A percentile compares a stretch with the other conserved stretches of the same genome.
Conservation (phyloP, 2,329 filamentous ascomycete species). For the Aspergillus costaricaensis region DNA sequence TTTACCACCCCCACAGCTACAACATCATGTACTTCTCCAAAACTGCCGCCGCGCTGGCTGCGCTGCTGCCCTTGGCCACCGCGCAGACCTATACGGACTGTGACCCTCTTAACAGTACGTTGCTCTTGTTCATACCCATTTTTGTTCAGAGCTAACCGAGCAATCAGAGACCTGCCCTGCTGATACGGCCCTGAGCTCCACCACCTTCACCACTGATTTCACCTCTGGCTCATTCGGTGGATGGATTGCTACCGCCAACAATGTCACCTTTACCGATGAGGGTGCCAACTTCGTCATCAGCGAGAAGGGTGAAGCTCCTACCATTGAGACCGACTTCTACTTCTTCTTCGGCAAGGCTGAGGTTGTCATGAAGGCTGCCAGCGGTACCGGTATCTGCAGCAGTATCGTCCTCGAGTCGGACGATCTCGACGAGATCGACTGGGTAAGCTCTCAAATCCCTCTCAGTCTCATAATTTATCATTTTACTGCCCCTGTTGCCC, state of each 20-base stretch:
- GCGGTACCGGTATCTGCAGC: constrained; percentile 88
- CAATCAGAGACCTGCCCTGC: constrained; percentile 60
- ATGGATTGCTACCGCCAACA: constrained; percentile 69
- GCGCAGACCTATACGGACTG: constrained; percentile 78
- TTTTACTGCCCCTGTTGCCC: constrained; percentile 32
- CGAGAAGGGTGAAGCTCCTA: constrained; percentile 77
- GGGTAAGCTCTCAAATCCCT: constrained; percentile 65
- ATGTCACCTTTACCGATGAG: constrained; percentile 65
- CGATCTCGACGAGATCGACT: constrained; percentile 91
- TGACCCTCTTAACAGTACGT: constrained; percentile 59
- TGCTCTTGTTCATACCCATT: background rate
- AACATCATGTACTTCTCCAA: constrained; percentile 36
- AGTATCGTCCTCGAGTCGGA: constrained; percentile 92
- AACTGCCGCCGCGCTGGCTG: constrained; percentile 33
- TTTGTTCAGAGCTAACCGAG: constrained; percentile 7
- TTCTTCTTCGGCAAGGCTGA: constrained; percentile 97
- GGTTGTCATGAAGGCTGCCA: constrained; percentile 79
- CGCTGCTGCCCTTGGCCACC: constrained; percentile 32
- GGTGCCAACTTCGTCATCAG: constrained; percentile 81
- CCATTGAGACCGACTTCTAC: constrained; percentile 86
- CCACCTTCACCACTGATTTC: constrained; percentile 37
- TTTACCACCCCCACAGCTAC: background rate
- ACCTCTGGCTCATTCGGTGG: constrained; percentile 55
- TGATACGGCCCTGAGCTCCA: constrained; percentile 66
- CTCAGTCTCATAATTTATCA: background rate